Evolutionary conservation across 768 basidiomycete genomes (phyloP).

Genomic region (Tulasnella sp.): DNA sequence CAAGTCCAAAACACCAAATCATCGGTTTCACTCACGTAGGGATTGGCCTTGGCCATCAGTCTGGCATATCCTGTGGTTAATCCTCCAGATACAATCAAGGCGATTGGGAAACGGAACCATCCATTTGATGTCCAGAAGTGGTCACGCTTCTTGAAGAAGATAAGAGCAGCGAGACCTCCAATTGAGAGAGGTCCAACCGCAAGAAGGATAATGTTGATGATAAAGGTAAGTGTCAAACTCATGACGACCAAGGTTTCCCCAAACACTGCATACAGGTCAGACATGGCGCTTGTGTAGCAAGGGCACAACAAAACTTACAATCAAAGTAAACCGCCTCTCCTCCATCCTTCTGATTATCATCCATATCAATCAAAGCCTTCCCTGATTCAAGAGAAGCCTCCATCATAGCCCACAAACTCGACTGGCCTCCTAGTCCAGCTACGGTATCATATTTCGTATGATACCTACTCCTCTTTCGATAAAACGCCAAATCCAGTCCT

Average conservation of each 20-base stretch:
- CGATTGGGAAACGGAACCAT: conserved; percentile 52
- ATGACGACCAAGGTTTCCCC: conserved; percentile 42
- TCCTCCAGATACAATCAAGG: conserved; percentile 34
- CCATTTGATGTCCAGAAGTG: conserved; percentile 5
- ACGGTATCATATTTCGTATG: conserved; percentile 65
- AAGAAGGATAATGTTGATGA: conserved; percentile 45
- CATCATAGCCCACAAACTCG: conserved; percentile 68
- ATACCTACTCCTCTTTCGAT: conserved; percentile 56
- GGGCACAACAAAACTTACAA: conserved; percentile 31
- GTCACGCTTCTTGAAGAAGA: conserved; percentile 19
- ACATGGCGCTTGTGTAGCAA: background rate
- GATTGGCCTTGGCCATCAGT: conserved; percentile 44
- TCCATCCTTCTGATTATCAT: conserved; percentile 21
- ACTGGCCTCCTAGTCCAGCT: conserved; percentile 41
- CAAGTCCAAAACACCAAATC: background rate
- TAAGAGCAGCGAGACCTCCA: conserved; percentile 27
- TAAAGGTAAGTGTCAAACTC: conserved; percentile 37
- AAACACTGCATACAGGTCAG: conserved; percentile 38
- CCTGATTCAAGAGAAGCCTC: conserved; percentile 48
- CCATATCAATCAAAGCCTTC: conserved; percentile 38
- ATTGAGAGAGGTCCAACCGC: conserved; percentile 49
- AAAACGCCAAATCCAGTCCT: conserved; percentile 71
- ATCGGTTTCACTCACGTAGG: conserved; percentile 36
- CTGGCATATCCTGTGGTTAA: conserved; percentile 38
- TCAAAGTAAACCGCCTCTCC: conserved; percentile 56